These are phyloP conservation scores for Umbellularia californica DNA, from an alignment of 164 flowering plant species.

Conservation along the genomic window DNA sequence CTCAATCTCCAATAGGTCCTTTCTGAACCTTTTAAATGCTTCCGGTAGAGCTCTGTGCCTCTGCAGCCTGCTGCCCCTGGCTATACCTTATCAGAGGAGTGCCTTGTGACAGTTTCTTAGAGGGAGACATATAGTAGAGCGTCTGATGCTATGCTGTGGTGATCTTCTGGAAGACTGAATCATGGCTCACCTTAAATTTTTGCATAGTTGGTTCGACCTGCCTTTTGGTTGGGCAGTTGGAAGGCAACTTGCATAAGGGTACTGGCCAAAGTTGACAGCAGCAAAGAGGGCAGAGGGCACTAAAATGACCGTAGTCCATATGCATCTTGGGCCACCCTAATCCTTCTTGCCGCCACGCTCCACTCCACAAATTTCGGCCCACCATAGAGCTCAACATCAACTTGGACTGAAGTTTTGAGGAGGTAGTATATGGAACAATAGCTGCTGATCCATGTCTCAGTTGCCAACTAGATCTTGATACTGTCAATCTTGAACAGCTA, in stretches of 20 bases:
- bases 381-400: constrained; percentile 78
- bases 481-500: constrained; percentile 77
- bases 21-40: constrained; percentile 58
- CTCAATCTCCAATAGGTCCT: constrained; percentile 47
- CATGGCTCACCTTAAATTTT: constrained; percentile 62
- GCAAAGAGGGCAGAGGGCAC: constrained; percentile 89
- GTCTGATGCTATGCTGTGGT: constrained; percentile 66
- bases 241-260: constrained; percentile 77
- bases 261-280: constrained; percentile 88
- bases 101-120: constrained; percentile 71
- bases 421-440: constrained; percentile 69
- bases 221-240: constrained; percentile 81
- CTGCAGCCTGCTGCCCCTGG: constrained; percentile 62
- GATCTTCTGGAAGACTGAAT: constrained; percentile 53
- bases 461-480: constrained; percentile 80
- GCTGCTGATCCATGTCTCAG: constrained; percentile 65
- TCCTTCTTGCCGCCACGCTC: constrained; percentile 80
- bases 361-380: constrained; percentile 60
- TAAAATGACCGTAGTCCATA: constrained; percentile 78
- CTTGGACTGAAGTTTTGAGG: constrained; percentile 35
- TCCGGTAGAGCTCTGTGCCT: constrained; percentile 54
- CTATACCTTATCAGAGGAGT: constrained; percentile 71
- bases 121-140: constrained; percentile 69
- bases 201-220: constrained; percentile 61
- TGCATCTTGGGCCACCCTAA: constrained; percentile 81